Percentiles rank a stretch among this genome's conserved stretches.
These are phyloP conservation scores for Scenedesmus sp. DNA, from an alignment of 163 green algal species.

Conservation along the genomic window DNA sequence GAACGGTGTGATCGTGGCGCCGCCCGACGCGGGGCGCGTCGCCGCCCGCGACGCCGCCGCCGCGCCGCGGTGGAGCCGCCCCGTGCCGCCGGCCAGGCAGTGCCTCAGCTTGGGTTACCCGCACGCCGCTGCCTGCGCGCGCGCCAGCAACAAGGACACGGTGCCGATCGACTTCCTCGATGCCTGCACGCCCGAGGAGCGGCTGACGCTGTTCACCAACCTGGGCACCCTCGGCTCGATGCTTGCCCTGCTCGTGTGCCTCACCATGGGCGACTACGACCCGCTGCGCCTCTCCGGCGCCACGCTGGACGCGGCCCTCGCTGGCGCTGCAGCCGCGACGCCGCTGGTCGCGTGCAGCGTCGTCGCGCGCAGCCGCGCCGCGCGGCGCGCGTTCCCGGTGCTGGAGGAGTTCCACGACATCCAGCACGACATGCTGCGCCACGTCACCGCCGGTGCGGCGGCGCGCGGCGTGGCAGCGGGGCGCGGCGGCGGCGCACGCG, in stretches of 20 bases:
- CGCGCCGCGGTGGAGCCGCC: neutral
- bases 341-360: constrained; percentile 23
- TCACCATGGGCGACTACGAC: constrained; percentile 13
- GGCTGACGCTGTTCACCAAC: constrained; percentile 39
- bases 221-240: constrained; percentile 9
- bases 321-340: neutral
- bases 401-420: constrained; percentile 29
- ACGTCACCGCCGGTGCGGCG: constrained; percentile 23
- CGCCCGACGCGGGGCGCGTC: too few relatives aligned
- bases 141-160: constrained; percentile 31
- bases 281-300: neutral
- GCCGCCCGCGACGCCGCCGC: too few relatives aligned
- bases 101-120: neutral
- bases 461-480: neutral
- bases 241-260: neutral
- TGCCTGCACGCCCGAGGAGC: constrained; percentile 12
- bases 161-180: constrained; percentile 37
- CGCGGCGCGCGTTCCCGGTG: constrained; percentile 27
- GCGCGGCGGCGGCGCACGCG: too few relatives aligned
- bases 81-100: neutral
- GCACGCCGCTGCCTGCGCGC: neutral
- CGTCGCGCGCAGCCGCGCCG: neutral
- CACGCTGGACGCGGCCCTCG: constrained; percentile 12
- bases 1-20: neutral
- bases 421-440: constrained; percentile 2